Evolutionary conservation across 306 rosid species (phyloP).

Genomic region (Albizia julibrissin): DNA sequence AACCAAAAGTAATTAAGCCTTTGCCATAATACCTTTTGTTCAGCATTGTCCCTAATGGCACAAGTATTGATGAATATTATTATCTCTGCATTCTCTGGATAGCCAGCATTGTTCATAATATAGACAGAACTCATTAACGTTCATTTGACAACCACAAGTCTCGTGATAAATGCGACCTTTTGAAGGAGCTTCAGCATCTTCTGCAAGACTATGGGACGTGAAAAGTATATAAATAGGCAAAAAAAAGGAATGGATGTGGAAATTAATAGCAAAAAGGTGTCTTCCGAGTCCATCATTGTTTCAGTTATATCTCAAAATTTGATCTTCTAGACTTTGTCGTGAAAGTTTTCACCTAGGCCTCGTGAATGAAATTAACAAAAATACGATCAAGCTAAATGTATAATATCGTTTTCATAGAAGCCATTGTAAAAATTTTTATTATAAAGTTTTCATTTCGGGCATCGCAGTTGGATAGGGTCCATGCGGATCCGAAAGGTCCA

Average conservation of each 20-base stretch:
- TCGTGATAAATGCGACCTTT: conserved; percentile 87
- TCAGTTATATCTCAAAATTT: background rate
- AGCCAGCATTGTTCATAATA: conserved; percentile 88
- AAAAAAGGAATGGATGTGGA: background rate
- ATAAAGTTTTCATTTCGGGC: conserved; percentile 10
- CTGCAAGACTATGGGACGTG: conserved; percentile 45
- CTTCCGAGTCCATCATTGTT: background rate
- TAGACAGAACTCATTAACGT: conserved; percentile 82
- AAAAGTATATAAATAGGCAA: background rate
- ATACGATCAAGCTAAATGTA: background rate
- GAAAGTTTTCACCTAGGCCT: background rate
- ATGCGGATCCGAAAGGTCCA: background rate
- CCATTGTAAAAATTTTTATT: too few relatives aligned
- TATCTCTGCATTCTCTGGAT: conserved; percentile 89
- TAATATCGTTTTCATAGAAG: background rate
- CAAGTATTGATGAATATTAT: conserved; percentile 89
- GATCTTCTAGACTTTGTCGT: background rate
- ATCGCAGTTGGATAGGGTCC: conserved; percentile 36
- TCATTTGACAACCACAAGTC: conserved; percentile 98
- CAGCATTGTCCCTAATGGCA: conserved; percentile 97
- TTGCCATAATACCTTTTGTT: conserved; percentile 90
- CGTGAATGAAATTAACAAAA: background rate
- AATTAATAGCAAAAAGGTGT: background rate
- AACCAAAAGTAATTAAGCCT: conserved; percentile 99
- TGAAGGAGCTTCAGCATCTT: conserved; percentile 53